Conservation (phyloP, 768 basidiomycete genomes). For the Termitomyces sp. region DNA sequence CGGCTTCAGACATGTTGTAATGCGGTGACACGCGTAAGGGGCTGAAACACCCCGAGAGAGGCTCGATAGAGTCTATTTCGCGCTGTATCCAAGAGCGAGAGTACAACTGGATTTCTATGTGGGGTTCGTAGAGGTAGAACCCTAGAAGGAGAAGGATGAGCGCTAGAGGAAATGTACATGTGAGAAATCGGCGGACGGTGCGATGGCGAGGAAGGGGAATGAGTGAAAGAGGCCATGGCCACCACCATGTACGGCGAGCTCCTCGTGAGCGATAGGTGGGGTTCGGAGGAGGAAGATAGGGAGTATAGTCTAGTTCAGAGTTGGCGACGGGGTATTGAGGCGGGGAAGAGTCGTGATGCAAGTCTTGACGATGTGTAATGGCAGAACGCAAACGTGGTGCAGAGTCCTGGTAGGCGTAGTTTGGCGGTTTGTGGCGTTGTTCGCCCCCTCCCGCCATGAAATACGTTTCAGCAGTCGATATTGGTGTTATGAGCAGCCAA, state of each 20-base stretch:
- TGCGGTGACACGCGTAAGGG: slow-evolving; percentile 47
- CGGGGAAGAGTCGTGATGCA: slow-evolving; percentile 8
- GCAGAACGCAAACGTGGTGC: slow-evolving; percentile 24
- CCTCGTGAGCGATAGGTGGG: slow-evolving; percentile 22
- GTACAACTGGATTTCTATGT: slow-evolving; percentile 82
- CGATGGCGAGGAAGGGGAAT: slow-evolving; percentile 27
- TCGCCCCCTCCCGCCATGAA: slow-evolving; percentile 35
- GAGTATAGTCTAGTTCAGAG: slow-evolving; percentile 13
- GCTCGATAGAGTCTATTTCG: slow-evolving; percentile 62
- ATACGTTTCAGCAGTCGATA: background rate
- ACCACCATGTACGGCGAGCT: slow-evolving; percentile 4
- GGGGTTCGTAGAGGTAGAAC: slow-evolving; percentile 68
- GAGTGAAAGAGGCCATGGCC: slow-evolving; percentile 13
- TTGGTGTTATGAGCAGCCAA: background rate
- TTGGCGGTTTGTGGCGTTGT: slow-evolving; percentile 37
- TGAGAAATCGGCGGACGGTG: slow-evolving; percentile 19
- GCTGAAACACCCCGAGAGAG: slow-evolving; percentile 73
- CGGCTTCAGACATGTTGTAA: slow-evolving; percentile 62
- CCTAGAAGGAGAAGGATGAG: slow-evolving; percentile 38
- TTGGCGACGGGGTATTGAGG: slow-evolving; percentile 19
- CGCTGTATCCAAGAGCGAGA: slow-evolving; percentile 65
- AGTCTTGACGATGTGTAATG: slow-evolving; percentile 13
- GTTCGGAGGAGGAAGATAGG: slow-evolving; percentile 16
- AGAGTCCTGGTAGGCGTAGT: slow-evolving; percentile 34
- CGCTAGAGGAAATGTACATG: slow-evolving; percentile 29